These are phyloP conservation scores for Pseudogymnoascus destructans DNA, from an alignment of 2,329 filamentous ascomycete genomes.

Conservation along the genomic window DNA sequence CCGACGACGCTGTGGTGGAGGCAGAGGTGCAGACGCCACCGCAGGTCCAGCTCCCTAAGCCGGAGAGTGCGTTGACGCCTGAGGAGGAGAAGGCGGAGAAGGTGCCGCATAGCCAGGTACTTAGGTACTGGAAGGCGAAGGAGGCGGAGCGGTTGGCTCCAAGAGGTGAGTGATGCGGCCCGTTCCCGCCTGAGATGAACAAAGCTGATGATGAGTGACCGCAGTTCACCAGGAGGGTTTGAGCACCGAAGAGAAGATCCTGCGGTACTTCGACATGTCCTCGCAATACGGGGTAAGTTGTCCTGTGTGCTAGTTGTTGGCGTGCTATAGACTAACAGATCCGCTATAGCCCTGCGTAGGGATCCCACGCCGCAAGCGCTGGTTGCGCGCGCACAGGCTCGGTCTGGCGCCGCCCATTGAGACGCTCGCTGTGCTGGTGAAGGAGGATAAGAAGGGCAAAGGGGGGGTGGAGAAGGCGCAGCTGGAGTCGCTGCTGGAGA, in stretches of 20 bases:
- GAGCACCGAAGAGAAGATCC: slow-evolving; percentile 64
- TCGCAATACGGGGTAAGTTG: slow-evolving; percentile 80
- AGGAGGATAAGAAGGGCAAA: slow-evolving; percentile 48
- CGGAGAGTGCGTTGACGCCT: slow-evolving; percentile 31
- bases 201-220: neutral
- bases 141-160: slow-evolving; percentile 55
- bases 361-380: slow-evolving; percentile 66
- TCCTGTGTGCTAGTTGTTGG: neutral
- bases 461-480: slow-evolving; percentile 51
- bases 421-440: slow-evolving; percentile 72
- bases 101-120: slow-evolving; percentile 55
- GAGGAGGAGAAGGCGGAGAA: slow-evolving; percentile 48
- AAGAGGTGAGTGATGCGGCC: slow-evolving; percentile 30
- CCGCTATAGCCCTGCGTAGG: slow-evolving; percentile 68
- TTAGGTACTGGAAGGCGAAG: slow-evolving; percentile 62
- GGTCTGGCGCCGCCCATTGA: slow-evolving; percentile 80
- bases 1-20: slow-evolving; percentile 13
- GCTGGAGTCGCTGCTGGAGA: slow-evolving; percentile 53
- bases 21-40: slow-evolving; percentile 15
- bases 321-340: neutral
- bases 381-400: slow-evolving; percentile 74
- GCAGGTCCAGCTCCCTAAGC: neutral
- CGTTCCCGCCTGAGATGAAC: neutral
- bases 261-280: slow-evolving; percentile 85
- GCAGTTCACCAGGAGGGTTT: slow-evolving; percentile 65